A percentile compares a stretch with the other conserved stretches of the same genome.
These are phyloP conservation scores for Hypsizygus marmoreus DNA, from an alignment of 768 basidiomycete genomes.

Conservation along the genomic window DNA sequence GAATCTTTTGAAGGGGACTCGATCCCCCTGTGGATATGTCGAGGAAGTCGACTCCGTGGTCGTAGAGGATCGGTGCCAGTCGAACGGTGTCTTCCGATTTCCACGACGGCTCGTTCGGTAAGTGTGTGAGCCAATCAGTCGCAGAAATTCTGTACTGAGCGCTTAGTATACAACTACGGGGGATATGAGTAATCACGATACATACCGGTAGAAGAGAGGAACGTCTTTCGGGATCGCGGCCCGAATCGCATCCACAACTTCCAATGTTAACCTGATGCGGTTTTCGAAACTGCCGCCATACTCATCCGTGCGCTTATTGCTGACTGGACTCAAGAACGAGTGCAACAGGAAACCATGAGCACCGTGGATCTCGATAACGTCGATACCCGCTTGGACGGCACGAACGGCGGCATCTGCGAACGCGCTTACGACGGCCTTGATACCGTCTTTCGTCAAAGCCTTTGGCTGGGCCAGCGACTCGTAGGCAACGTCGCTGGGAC, in stretches of 20 bases:
- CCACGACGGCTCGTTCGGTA: constrained; percentile 67
- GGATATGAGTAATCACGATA: neutral
- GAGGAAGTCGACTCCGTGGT: constrained; percentile 60
- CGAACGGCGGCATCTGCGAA: constrained; percentile 55
- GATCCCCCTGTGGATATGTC: constrained; percentile 62
- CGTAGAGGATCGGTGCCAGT: constrained; percentile 47
- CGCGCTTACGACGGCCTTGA: constrained; percentile 56
- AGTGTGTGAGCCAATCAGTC: constrained; percentile 69
- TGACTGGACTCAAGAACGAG: constrained; percentile 58
- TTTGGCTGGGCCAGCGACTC: constrained; percentile 52
- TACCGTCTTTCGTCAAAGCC: constrained; percentile 56
- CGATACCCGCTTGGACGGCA: constrained; percentile 60
- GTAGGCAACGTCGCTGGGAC: constrained; percentile 52
- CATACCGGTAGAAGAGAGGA: constrained; percentile 75
- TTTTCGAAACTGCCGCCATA: constrained; percentile 78
- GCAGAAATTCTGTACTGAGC: constrained; percentile 55
- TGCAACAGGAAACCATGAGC: constrained; percentile 67
- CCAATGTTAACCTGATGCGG: constrained; percentile 58
- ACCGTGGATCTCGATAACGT: constrained; percentile 62
- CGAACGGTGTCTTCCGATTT: constrained; percentile 64
- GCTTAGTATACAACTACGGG: constrained; percentile 8
- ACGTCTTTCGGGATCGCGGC: constrained; percentile 56
- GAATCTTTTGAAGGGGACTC: constrained; percentile 41
- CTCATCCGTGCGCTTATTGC: constrained; percentile 65
- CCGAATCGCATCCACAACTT: constrained; percentile 66